Percentiles rank a stretch among this genome's conserved stretches.
Conservation (phyloP, 495 filamentous ascomycete genomes). For the Apiosordaria backusii region DNA sequence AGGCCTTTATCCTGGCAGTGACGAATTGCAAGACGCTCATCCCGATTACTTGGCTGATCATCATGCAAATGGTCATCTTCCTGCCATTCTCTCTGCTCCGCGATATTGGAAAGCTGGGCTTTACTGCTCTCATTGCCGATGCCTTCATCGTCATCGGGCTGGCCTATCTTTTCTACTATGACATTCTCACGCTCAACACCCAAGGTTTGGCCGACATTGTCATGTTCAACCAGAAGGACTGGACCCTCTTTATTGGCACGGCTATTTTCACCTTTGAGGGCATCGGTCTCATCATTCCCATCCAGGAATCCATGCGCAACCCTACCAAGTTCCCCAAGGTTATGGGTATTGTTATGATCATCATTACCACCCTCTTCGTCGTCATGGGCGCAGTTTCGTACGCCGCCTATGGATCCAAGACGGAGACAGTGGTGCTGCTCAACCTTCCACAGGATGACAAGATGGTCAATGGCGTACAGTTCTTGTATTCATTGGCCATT, state of each 20-base stretch:
- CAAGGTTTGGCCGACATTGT: slow-evolving; percentile 78
- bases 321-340: slow-evolving; percentile 85
- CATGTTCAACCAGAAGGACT: slow-evolving; percentile 79
- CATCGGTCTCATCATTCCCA: slow-evolving; percentile 96
- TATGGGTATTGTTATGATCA: slow-evolving; percentile 83
- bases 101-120: slow-evolving; percentile 91
- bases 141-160: slow-evolving; percentile 90
- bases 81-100: slow-evolving; percentile 87
- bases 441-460: slow-evolving; percentile 96
- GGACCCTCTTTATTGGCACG: slow-evolving; percentile 97
- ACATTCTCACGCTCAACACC: slow-evolving; percentile 77
- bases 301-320: slow-evolving; percentile 92
- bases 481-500: slow-evolving; percentile 92
- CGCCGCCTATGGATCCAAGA: slow-evolving; percentile 90
- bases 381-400: slow-evolving; percentile 91
- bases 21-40: slow-evolving; percentile 76
- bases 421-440: slow-evolving; percentile 91
- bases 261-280: slow-evolving; percentile 99
- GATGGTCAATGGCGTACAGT: slow-evolving; percentile 91
- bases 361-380: slow-evolving; percentile 87
- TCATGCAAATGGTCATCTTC: slow-evolving; percentile 92
- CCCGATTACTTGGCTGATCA: slow-evolving; percentile 80
- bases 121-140: slow-evolving; percentile 87
- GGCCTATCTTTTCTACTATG: slow-evolving; percentile 93
- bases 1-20: slow-evolving; percentile 84